Evolutionary conservation across 2,329 filamentous ascomycete genomes (phyloP).

Genomic region (Mycocentrospora acerina): DNA sequence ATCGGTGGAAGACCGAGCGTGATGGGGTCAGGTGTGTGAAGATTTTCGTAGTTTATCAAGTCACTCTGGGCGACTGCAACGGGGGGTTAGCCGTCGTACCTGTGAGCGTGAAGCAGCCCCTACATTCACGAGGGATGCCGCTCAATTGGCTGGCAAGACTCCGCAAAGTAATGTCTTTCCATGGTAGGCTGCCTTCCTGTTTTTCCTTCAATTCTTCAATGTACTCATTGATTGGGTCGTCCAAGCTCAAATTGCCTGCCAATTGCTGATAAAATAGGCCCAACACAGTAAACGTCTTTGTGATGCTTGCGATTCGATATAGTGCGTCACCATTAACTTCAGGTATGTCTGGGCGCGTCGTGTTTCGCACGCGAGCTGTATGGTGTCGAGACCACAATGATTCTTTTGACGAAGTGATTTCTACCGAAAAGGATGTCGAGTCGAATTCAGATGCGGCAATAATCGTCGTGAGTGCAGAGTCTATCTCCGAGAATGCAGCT

Average conservation of each 20-base stretch:
- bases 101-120: slow-evolving; percentile 17
- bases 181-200: slow-evolving; percentile 36
- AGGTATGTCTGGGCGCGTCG: slow-evolving; percentile 38
- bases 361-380: slow-evolving; percentile 40
- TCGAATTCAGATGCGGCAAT: slow-evolving; percentile 33
- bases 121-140: slow-evolving; percentile 46
- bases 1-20: slow-evolving; percentile 40
- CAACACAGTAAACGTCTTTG: slow-evolving; percentile 38
- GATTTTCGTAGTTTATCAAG: slow-evolving; percentile 21
- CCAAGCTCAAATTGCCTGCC: slow-evolving; percentile 37
- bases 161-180: slow-evolving; percentile 47
- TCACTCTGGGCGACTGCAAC: slow-evolving; percentile 32
- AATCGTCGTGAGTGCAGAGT: slow-evolving; percentile 21
- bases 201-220: slow-evolving; percentile 31
- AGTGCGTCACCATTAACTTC: slow-evolving; percentile 42
- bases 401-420: slow-evolving; percentile 42
- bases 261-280: slow-evolving; percentile 36
- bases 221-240: slow-evolving; percentile 37
- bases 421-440: slow-evolving; percentile 44
- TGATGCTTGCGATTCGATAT: slow-evolving; percentile 45
- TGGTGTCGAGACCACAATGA: slow-evolving; percentile 44
- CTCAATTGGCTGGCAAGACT: slow-evolving; percentile 46
- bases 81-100: slow-evolving; percentile 26
- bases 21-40: slow-evolving; percentile 2
- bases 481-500: slow-evolving; percentile 34